Conservation (phyloP, 306 rosid species). For the Cicer chorassanicum region DNA sequence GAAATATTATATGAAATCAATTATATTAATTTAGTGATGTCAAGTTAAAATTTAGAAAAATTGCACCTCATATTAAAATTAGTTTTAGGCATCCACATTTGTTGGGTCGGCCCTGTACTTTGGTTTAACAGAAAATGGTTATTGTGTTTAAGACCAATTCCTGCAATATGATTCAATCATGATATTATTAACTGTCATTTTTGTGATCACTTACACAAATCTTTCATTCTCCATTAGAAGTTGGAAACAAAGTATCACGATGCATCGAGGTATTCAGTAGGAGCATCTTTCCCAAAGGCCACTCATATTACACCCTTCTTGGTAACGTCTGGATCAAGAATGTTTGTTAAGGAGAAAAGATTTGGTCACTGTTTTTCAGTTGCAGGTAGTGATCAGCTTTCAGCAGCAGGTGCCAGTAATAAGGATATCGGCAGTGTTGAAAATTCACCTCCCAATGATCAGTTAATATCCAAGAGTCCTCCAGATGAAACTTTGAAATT, state of each 20-base stretch:
- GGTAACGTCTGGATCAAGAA: constrained; percentile 49
- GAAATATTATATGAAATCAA: too few species aligned
- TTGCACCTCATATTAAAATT: too few species aligned
- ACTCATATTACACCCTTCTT: constrained; percentile 51
- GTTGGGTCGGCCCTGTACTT: too few species aligned
- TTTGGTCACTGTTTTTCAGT: constrained; percentile 54
- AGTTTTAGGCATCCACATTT: too few species aligned
- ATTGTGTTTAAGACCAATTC: constrained; percentile 12
- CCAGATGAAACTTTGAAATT: constrained; percentile 42
- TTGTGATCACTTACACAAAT: constrained; percentile 35
- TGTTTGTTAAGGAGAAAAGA: constrained; percentile 53
- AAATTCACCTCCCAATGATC: constrained; percentile 46
- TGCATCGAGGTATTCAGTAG: constrained; percentile 57
- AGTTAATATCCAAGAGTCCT: constrained; percentile 43
- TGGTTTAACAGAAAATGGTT: background rate
- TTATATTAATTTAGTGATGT: too few species aligned
- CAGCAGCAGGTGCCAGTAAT: constrained; percentile 56
- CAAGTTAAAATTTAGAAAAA: too few species aligned
- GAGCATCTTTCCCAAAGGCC: constrained; percentile 58
- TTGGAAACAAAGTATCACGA: constrained; percentile 61
- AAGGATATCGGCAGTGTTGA: constrained; percentile 51
- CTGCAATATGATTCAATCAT: constrained; percentile 27
- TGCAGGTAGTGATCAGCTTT: constrained; percentile 70
- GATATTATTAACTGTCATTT: constrained; percentile 39
- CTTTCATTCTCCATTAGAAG: constrained; percentile 57